These are phyloP conservation scores for Plasmopara muralis DNA, from an alignment of 352 stramenopile species.

Conservation along the genomic window DNA sequence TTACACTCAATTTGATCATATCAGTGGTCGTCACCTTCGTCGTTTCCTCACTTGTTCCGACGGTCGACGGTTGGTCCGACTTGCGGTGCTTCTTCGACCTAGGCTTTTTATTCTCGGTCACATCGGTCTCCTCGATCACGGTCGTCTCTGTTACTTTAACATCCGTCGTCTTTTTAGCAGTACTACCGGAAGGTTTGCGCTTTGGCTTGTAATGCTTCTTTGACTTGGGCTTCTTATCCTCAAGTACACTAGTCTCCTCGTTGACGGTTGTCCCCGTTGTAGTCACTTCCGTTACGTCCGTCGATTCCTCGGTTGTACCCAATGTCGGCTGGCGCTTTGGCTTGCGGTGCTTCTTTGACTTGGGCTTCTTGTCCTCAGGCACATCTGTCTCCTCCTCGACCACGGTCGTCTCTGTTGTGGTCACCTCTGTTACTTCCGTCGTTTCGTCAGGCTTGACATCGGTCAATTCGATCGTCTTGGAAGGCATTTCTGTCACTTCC, in stretches of 20 bases:
- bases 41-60: constrained; percentile 3
- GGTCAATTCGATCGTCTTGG: constrained; percentile 3
- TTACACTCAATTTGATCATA: no score
- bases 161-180: constrained; percentile 4
- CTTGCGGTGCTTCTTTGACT: constrained; percentile 6
- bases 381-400: constrained; percentile 4
- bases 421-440: constrained; percentile 7
- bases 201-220: no score
- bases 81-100: no score
- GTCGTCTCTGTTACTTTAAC: no score
- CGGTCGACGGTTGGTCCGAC: background rate
- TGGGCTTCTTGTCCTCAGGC: constrained; percentile 4
- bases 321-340: constrained; percentile 2
- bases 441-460: constrained; percentile 2
- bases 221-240: no score
- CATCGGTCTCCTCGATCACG: no score
- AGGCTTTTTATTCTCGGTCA: no score
- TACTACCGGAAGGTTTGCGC: background rate
- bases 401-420: constrained; percentile 4
- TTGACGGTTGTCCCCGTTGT: background rate
- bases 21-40: constrained; percentile 11
- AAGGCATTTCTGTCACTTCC: constrained; percentile 9
- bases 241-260: no score
- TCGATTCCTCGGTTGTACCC: constrained; percentile 7
- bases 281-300: background rate